These are phyloP conservation scores for Aegilops sharonensis DNA, from an alignment of 176 grass and related monocot species.

Conservation along the genomic window DNA sequence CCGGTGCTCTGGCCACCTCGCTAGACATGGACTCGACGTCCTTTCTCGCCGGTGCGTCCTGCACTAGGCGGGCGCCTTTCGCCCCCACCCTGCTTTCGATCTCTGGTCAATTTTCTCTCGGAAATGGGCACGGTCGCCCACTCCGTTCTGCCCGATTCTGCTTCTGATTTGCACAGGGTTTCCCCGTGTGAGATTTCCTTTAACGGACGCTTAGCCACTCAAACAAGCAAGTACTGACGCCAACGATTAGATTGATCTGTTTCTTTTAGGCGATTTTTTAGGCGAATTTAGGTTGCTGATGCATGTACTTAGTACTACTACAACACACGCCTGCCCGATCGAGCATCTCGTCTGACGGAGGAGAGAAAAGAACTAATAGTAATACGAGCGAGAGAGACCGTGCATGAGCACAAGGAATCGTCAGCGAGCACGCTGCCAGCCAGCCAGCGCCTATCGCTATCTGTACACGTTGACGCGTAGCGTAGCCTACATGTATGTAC, in stretches of 20 bases:
- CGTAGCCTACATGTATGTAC: not conserved
- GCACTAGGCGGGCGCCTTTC: conserved; percentile 36
- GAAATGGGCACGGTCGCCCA: conserved; percentile 17
- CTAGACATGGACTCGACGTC: not conserved
- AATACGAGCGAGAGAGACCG: not conserved
- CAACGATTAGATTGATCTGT: not conserved
- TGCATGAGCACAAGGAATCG: not conserved
- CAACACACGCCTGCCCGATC: no score
- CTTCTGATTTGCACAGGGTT: not conserved
- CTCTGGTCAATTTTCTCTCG: not conserved
- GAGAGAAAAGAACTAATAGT: no score
- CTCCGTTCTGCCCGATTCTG: not conserved
- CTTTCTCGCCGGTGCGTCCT: not conserved
- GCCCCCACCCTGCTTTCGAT: not conserved
- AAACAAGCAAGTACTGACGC: not conserved
- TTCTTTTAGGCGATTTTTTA: not conserved
- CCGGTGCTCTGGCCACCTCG: not conserved
- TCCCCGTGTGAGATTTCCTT: conserved; percentile 3
- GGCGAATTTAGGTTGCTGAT: no score
- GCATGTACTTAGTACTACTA: no score
- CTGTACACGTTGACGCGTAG: not conserved
- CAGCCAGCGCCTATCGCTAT: not conserved
- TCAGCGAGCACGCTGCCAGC: not conserved
- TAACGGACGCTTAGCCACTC: conserved; percentile 2
- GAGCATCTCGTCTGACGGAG: not conserved